phyloP scores from a whole-genome alignment of 2,329 filamentous ascomycete genomes.

The Zymoseptoria ardabiliae region DNA sequence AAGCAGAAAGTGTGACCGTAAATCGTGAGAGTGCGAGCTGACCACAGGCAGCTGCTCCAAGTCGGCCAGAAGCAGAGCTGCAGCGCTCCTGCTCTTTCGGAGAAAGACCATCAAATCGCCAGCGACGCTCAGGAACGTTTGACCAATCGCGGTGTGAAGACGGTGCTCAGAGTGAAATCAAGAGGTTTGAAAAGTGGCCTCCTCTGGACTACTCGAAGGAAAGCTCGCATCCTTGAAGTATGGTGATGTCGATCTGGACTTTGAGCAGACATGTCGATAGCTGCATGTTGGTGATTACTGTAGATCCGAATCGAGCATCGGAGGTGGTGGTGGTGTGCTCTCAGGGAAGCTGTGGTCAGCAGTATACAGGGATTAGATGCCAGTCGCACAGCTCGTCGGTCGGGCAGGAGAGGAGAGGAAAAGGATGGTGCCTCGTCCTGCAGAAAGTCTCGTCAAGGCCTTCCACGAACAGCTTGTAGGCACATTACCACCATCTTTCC shows the following conservation, averaged over 20 bases:
- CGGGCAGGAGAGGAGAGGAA: too few relatives aligned
- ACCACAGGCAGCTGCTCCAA: neutral
- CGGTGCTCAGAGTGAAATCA: neutral
- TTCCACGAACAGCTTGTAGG: neutral
- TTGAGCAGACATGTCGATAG: neutral
- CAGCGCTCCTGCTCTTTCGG: neutral
- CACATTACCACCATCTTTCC: too few relatives aligned
- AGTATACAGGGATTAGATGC: neutral
- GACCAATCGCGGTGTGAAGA: neutral
- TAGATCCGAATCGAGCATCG: neutral
- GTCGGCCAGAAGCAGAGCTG: neutral
- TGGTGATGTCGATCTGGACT: neutral
- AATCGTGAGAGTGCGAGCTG: neutral
- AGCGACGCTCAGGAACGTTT: neutral
- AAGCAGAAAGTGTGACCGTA: neutral
- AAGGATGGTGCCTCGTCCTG: neutral
- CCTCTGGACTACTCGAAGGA: neutral
- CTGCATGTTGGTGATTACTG: neutral
- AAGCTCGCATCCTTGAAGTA: neutral
- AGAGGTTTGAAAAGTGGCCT: neutral
- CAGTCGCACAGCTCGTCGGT: neutral
- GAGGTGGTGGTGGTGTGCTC: neutral
- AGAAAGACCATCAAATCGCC: neutral
- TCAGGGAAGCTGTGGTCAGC: neutral
- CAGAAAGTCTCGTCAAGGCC: neutral